These are phyloP conservation scores for Tothia fuscella DNA, from an alignment of 2,329 filamentous ascomycete species.

Conservation along the genomic window DNA sequence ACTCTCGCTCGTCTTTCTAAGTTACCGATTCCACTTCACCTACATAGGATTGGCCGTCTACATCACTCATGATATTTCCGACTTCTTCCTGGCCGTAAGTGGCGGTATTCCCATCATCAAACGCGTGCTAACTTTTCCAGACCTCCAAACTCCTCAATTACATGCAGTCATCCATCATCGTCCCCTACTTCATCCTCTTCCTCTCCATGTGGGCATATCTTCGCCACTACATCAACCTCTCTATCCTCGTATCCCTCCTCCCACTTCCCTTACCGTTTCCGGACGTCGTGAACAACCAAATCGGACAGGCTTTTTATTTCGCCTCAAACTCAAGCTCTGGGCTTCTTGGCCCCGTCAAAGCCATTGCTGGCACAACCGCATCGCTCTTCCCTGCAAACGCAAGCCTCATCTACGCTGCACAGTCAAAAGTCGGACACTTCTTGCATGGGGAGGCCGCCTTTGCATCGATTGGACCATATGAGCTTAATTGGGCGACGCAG, in stretches of 20 bases:
- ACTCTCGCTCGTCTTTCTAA: constrained; percentile 67
- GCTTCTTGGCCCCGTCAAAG: not conserved
- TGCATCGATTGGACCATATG: constrained; percentile 60
- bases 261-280: constrained; percentile 10
- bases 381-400: constrained; percentile 5
- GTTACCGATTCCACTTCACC: constrained; percentile 93
- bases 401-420: not conserved
- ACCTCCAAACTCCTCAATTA: constrained; percentile 91
- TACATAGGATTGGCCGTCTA: constrained; percentile 91
- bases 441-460: constrained; percentile 38
- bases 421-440: not conserved
- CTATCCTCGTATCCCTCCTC: constrained; percentile 63
- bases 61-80: constrained; percentile 85
- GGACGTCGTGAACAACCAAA: constrained; percentile 7
- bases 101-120: not conserved
- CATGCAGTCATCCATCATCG: constrained; percentile 65
- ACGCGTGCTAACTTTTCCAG: constrained; percentile 29
- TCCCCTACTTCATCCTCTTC: constrained; percentile 75
- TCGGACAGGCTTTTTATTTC: not conserved
- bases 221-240: constrained; percentile 73
- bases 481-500: constrained; percentile 61
- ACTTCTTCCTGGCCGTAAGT: constrained; percentile 87
- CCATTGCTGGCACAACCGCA: not conserved
- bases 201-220: constrained; percentile 79
- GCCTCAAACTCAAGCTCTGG: not conserved